These are phyloP conservation scores for Barnettozyma populi DNA, from an alignment of 805 yeast species.

Conservation along the genomic window DNA sequence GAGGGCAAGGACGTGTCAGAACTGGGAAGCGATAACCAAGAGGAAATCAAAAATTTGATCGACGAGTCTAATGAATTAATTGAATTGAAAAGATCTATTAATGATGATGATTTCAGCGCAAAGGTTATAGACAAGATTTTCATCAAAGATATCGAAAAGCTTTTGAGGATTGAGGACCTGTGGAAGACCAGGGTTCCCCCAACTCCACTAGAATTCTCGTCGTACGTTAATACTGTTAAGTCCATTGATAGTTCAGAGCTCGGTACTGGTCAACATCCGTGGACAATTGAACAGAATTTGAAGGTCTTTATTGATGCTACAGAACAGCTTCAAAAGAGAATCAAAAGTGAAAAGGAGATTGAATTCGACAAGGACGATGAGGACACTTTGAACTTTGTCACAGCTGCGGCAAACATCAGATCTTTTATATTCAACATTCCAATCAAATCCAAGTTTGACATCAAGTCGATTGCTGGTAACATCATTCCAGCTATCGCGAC, in stretches of 20 bases:
- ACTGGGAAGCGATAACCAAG: constrained; percentile 58
- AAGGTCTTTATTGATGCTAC: constrained; percentile 49
- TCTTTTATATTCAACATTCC: constrained; percentile 67
- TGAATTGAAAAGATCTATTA: constrained; percentile 39
- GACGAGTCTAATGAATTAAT: constrained; percentile 64
- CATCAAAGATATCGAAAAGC: constrained; percentile 69
- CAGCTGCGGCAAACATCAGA: constrained; percentile 77
- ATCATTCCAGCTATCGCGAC: constrained; percentile 98
- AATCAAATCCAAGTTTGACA: constrained; percentile 71
- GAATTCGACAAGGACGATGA: constrained; percentile 93
- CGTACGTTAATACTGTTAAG: constrained; percentile 14
- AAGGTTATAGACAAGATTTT: constrained; percentile 58
- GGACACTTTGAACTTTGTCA: constrained; percentile 84
- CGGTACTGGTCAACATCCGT: constrained; percentile 35
- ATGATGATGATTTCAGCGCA: constrained; percentile 28
- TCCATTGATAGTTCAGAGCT: constrained; percentile 18
- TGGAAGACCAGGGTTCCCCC: constrained; percentile 78
- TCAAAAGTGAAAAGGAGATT: constrained; percentile 32
- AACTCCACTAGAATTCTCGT: constrained; percentile 42
- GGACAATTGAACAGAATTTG: constrained; percentile 63
- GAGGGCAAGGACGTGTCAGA: constrained; percentile 33
- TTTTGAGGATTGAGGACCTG: constrained; percentile 62
- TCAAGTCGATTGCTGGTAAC: constrained; percentile 94
- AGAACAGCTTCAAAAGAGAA: constrained; percentile 45
- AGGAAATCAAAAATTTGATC: constrained; percentile 57